A percentile compares a stretch with the other conserved stretches of the same genome.
Conservation (phyloP, 2,329 filamentous ascomycete genomes). For the Verticillium tricorpus region DNA sequence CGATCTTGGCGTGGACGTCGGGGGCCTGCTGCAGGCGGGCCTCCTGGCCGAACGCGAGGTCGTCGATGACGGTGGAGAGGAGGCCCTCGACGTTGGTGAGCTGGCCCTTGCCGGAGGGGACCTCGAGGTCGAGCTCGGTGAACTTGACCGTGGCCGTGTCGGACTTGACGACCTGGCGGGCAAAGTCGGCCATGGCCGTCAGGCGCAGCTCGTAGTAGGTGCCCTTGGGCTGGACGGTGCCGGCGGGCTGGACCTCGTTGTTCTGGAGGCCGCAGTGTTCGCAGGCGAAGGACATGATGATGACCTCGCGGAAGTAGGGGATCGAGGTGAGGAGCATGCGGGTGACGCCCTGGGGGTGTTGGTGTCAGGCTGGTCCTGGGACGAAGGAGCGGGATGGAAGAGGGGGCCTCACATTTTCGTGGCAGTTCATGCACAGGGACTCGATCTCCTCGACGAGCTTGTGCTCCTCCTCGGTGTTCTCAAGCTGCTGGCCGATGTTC, state of each 20-base stretch:
- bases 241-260: slow-evolving; percentile 90
- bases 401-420: slow-evolving; percentile 57
- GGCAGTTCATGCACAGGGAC: slow-evolving; percentile 83
- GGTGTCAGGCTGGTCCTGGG: slow-evolving; percentile 6
- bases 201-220: slow-evolving; percentile 78
- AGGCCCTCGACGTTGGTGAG: slow-evolving; percentile 92
- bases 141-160: slow-evolving; percentile 83
- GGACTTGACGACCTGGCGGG: slow-evolving; percentile 86
- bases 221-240: slow-evolving; percentile 86
- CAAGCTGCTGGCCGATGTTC: slow-evolving; percentile 57
- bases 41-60: slow-evolving; percentile 79
- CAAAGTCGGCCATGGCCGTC: slow-evolving; percentile 68
- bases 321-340: slow-evolving; percentile 86
- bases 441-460: slow-evolving; percentile 65
- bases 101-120: slow-evolving; percentile 85
- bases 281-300: slow-evolving; percentile 95
- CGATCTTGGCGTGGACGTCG: slow-evolving; percentile 74
- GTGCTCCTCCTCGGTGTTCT: slow-evolving; percentile 41
- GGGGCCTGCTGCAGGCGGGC: slow-evolving; percentile 72
- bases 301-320: slow-evolving; percentile 95
- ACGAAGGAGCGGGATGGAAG: not conserved
- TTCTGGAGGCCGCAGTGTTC: slow-evolving; percentile 85
- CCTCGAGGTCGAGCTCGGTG: slow-evolving; percentile 88
- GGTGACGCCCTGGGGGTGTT: slow-evolving; percentile 63
- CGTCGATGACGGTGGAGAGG: slow-evolving; percentile 70